Evolutionary conservation across 2,329 filamentous ascomycete species (phyloP).

Genomic region (Xylaria sp.): DNA sequence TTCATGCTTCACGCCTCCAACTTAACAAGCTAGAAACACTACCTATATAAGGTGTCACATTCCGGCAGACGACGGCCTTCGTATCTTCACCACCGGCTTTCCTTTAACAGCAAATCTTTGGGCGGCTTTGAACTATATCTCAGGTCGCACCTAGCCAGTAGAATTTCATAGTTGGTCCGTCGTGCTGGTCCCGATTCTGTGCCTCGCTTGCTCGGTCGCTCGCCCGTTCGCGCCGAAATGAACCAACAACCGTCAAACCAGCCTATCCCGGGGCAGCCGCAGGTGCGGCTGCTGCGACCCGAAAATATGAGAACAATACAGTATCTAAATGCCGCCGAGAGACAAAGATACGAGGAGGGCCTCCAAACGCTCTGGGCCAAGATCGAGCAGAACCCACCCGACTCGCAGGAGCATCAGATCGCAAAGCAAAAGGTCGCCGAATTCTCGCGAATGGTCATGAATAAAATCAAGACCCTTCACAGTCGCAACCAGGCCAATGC

Average conservation of each 20-base stretch:
- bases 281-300: constrained; percentile 53
- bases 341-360: constrained; percentile 68
- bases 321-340: constrained; percentile 65
- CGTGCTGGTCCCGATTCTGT: background rate
- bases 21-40: constrained; percentile 3
- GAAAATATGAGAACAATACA: constrained; percentile 63
- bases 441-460: constrained; percentile 67
- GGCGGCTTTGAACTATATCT: no score
- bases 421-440: constrained; percentile 69
- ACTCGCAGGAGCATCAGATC: constrained; percentile 59
- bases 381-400: constrained; percentile 60
- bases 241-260: constrained; percentile 41
- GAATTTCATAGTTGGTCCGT: no score
- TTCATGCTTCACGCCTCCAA: background rate
- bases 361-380: constrained; percentile 63
- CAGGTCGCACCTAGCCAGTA: no score
- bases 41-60: background rate
- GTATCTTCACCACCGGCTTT: background rate
- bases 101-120: background rate
- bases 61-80: background rate
- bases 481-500: constrained; percentile 37
- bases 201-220: no score
- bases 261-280: constrained; percentile 38
- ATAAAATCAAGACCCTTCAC: constrained; percentile 58
- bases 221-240: constrained; percentile 11